Percentiles rank a stretch among this genome's conserved stretches.
These are phyloP conservation scores for Saitozyma sp. DNA, from an alignment of 768 basidiomycete species.

Conservation along the genomic window DNA sequence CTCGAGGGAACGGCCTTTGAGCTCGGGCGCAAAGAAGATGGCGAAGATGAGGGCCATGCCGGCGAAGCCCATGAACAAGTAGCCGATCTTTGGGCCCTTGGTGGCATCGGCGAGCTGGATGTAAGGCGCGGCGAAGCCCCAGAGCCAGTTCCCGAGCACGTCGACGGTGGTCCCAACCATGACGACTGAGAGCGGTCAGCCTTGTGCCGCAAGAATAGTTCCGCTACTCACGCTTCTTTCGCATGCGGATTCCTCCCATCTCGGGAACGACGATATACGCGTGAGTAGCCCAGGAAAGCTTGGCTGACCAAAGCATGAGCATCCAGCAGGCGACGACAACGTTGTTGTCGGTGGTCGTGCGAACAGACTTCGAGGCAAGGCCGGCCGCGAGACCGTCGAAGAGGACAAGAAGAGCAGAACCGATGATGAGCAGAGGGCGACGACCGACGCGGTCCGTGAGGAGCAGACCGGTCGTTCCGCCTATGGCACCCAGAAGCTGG, in stretches of 20 bases:
- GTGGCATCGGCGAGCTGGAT: conserved; percentile 8
- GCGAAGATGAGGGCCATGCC: background rate
- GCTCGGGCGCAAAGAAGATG: conserved; percentile 4
- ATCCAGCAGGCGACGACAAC: conserved; percentile 17
- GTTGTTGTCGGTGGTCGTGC: conserved; percentile 8
- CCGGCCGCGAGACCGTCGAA: conserved; percentile 8
- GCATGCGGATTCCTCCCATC: background rate
- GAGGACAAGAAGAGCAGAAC: conserved; percentile 1
- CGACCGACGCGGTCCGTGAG: conserved; percentile 15
- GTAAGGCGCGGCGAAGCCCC: conserved; percentile 15
- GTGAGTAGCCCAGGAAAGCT: conserved; percentile 20
- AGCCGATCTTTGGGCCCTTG: conserved; percentile 11
- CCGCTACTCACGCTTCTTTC: background rate
- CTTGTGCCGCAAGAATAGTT: too few species aligned
- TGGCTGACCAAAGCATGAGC: conserved; percentile 20
- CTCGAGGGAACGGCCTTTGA: conserved; percentile 1
- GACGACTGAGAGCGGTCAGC: too few species aligned
- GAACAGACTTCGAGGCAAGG: conserved; percentile 1
- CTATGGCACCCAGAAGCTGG: conserved; percentile 9
- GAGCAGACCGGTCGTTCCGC: conserved; percentile 3
- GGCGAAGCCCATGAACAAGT: conserved; percentile 11
- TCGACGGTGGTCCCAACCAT: conserved; percentile 3
- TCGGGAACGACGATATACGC: conserved; percentile 21
- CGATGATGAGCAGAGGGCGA: conserved; percentile 16
- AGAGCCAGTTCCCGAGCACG: conserved; percentile 12